Evolutionary conservation across 1,284 basidiomycete species (phyloP).

Genomic region (Papiliotrema terrestris): DNA sequence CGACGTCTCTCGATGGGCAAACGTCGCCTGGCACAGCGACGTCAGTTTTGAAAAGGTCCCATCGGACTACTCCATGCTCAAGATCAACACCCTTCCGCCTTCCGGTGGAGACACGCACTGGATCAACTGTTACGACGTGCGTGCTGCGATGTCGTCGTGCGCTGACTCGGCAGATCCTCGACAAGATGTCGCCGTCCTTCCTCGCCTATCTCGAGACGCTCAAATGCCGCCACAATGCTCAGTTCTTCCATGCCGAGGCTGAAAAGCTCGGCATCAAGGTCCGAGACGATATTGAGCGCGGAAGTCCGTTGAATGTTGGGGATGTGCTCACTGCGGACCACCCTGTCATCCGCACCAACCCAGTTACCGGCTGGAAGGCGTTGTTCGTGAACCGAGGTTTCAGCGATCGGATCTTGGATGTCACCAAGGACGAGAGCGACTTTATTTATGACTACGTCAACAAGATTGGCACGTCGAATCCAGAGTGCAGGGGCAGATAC

Average conservation of each 20-base stretch:
- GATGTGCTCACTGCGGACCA: slow-evolving; percentile 58
- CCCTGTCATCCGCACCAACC: slow-evolving; percentile 48
- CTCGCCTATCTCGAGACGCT: slow-evolving; percentile 59
- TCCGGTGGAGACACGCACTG: slow-evolving; percentile 52
- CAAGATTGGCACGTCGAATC: not conserved
- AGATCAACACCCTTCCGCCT: slow-evolving; percentile 59
- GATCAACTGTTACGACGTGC: slow-evolving; percentile 58
- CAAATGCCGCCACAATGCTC: slow-evolving; percentile 58
- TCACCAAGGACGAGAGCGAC: slow-evolving; percentile 59
- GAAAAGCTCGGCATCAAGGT: slow-evolving; percentile 30
- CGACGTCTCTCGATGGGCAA: slow-evolving; percentile 34
- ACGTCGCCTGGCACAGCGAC: slow-evolving; percentile 49
- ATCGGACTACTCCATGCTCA: slow-evolving; percentile 62
- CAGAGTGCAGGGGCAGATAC: not conserved
- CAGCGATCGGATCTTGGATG: slow-evolving; percentile 59
- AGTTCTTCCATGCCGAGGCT: slow-evolving; percentile 55
- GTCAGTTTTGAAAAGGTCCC: slow-evolving; percentile 67
- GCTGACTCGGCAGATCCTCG: slow-evolving; percentile 26
- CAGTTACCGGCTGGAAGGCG: slow-evolving; percentile 61
- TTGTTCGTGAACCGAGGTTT: slow-evolving; percentile 62
- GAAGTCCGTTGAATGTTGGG: slow-evolving; percentile 60
- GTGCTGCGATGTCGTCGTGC: slow-evolving; percentile 21
- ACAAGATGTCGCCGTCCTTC: slow-evolving; percentile 59
- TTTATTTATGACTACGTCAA: slow-evolving; percentile 21
- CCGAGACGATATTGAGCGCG: slow-evolving; percentile 45